These are phyloP conservation scores for Rhodocollybia butyracea DNA, from an alignment of 768 basidiomycete species.

Conservation along the genomic window DNA sequence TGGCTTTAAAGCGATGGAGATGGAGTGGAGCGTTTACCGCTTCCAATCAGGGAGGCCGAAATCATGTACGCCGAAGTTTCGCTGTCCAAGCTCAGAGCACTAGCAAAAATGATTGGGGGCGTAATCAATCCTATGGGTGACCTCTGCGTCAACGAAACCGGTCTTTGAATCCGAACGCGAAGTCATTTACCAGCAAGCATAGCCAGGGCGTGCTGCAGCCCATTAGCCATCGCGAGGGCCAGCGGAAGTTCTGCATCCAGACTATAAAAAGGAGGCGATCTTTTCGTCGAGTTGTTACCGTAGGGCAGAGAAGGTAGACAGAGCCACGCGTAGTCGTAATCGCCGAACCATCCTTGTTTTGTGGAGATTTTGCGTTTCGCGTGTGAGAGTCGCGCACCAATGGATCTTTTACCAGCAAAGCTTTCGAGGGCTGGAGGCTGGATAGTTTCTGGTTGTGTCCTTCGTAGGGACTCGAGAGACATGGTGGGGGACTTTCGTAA, in stretches of 20 bases:
- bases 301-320: slow-evolving; percentile 71
- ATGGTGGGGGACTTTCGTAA: too few species aligned
- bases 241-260: slow-evolving; percentile 72
- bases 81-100: slow-evolving; percentile 54
- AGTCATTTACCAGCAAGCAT: slow-evolving; percentile 56
- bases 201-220: slow-evolving; percentile 73
- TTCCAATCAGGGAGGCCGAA: slow-evolving; percentile 77
- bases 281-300: slow-evolving; percentile 27
- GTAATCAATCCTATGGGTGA: slow-evolving; percentile 57
- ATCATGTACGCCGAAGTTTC: slow-evolving; percentile 72
- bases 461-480: background rate
- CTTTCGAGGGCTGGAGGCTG: background rate
- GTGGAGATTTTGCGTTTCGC: slow-evolving; percentile 31
- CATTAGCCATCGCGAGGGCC: slow-evolving; percentile 67
- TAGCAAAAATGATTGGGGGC: slow-evolving; percentile 79
- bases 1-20: background rate
- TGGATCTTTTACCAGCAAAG: background rate
- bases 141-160: background rate
- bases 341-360: slow-evolving; percentile 75
- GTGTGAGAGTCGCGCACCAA: background rate
- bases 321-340: slow-evolving; percentile 76
- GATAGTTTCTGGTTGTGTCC: background rate
- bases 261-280: slow-evolving; percentile 70
- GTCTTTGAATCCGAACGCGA: background rate
- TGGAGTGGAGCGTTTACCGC: slow-evolving; percentile 42